Conservation (phyloP, 768 basidiomycete genomes). For the Glaciozyma antarctica region DNA sequence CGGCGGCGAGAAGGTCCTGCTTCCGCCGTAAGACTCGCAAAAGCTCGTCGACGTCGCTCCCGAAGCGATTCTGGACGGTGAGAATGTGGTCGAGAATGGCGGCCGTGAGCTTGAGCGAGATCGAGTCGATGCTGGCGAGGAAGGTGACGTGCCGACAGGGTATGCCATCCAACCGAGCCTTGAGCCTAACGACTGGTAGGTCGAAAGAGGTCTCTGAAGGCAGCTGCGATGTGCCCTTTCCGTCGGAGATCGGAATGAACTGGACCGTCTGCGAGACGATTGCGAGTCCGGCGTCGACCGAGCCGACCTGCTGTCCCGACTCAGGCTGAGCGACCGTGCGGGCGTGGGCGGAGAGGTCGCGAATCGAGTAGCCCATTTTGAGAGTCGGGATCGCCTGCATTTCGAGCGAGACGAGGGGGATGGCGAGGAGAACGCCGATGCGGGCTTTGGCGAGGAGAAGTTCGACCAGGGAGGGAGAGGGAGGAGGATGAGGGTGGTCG, state of each 20-base stretch:
- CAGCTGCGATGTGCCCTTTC: background rate
- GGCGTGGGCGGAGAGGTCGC: conserved; percentile 1
- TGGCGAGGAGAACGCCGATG: conserved; percentile 11
- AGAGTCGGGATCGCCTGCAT: conserved; percentile 29
- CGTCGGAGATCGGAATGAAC: conserved; percentile 17
- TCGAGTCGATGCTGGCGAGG: conserved; percentile 56
- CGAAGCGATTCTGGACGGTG: conserved; percentile 77
- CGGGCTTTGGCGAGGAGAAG: background rate
- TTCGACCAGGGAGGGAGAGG: background rate
- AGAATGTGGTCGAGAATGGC: conserved; percentile 74
- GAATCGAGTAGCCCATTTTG: conserved; percentile 24
- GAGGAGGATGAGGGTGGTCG: background rate
- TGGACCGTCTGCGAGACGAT: conserved; percentile 24
- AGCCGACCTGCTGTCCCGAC: background rate
- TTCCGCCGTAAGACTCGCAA: conserved; percentile 48
- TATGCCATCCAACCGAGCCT: background rate
- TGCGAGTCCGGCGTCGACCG: conserved; percentile 18
- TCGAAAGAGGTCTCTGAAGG: conserved; percentile 6
- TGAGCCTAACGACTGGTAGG: conserved; percentile 2
- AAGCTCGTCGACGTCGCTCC: conserved; percentile 76
- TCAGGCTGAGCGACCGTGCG: background rate
- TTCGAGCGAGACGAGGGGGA: conserved; percentile 19
- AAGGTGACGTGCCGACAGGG: conserved; percentile 44
- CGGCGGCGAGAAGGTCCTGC: background rate
- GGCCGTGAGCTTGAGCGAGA: conserved; percentile 66